phyloP scores from a whole-genome alignment of 108 stramenopile species.

The Schizochytrium sp. region DNA sequence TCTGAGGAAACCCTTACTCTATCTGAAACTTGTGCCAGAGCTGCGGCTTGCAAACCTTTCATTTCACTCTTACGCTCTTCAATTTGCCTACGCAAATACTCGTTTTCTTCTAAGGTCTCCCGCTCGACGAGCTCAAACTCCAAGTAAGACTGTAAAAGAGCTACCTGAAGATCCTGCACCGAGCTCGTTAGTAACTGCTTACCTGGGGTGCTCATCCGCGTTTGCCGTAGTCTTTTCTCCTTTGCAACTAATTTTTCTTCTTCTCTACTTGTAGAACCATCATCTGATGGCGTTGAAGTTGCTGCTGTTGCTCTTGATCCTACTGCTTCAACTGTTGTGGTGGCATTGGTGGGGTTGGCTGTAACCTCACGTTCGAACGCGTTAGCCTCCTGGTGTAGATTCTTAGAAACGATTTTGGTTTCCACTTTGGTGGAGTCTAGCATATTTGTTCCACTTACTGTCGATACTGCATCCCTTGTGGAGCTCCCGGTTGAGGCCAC shows the following conservation, averaged over 20 bases:
- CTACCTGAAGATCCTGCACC: not conserved
- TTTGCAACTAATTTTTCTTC: too few species aligned
- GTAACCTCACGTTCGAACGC: not conserved
- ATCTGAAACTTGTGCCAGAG: not conserved
- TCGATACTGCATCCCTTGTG: too few species aligned
- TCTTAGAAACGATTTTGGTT: too few species aligned
- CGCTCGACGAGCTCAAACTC: slow-evolving; percentile 52
- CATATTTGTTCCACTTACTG: too few species aligned
- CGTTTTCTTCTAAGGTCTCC: slow-evolving; percentile 55
- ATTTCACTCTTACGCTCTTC: not conserved
- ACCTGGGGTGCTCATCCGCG: too few species aligned
- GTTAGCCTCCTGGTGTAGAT: too few species aligned
- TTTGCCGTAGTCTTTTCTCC: too few species aligned
- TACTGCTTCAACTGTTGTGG: not conserved
- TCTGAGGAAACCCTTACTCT: not conserved
- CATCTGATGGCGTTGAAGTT: not conserved
- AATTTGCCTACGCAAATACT: slow-evolving; percentile 30
- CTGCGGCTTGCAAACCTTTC: not conserved
- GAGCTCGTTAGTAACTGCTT: not conserved
- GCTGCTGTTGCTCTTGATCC: not conserved
- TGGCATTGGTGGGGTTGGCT: not conserved
- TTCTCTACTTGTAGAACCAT: not conserved
- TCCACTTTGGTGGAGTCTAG: too few species aligned
- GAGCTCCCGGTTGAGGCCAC: too few species aligned
- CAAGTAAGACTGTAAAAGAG: slow-evolving; percentile 20